phyloP scores from a whole-genome alignment of 2,329 filamentous ascomycete genomes.

The Cytospora piceae region DNA sequence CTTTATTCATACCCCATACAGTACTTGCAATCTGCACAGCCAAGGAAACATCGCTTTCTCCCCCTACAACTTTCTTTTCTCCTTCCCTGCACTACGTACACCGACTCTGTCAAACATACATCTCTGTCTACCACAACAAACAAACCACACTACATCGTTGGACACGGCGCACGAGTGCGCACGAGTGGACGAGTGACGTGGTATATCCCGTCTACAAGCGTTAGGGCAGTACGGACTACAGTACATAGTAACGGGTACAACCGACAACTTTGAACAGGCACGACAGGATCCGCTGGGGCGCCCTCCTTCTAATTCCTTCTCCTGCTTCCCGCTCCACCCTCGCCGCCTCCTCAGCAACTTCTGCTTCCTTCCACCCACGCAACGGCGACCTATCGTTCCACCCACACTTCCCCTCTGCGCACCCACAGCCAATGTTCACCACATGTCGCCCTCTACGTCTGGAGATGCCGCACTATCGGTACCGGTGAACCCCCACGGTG shows the following conservation, averaged over 20 bases:
- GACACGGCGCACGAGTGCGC: slow-evolving; percentile 14
- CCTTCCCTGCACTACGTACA: slow-evolving; percentile 19
- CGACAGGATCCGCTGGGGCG: slow-evolving; percentile 2
- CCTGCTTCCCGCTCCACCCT: slow-evolving; percentile 7
- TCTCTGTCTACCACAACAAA: slow-evolving; percentile 16
- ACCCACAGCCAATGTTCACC: slow-evolving; percentile 55
- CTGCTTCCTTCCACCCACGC: slow-evolving; percentile 22
- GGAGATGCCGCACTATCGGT: slow-evolving; percentile 56
- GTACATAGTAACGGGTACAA: slow-evolving; percentile 12
- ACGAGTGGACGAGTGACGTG: slow-evolving; percentile 13
- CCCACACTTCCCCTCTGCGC: slow-evolving; percentile 37
- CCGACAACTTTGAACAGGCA: neutral
- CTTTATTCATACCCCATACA: slow-evolving; percentile 16
- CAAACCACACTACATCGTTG: slow-evolving; percentile 11
- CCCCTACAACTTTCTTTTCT: slow-evolving; percentile 23
- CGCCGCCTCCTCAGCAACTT: neutral
- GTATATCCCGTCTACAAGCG: slow-evolving; percentile 6
- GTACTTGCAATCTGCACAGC: slow-evolving; percentile 6
- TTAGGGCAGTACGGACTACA: neutral
- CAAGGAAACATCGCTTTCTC: slow-evolving; percentile 26
- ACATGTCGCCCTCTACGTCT: slow-evolving; percentile 58
- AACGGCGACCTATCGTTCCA: slow-evolving; percentile 36
- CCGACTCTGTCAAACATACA: slow-evolving; percentile 20
- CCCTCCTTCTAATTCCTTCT: slow-evolving; percentile 10
- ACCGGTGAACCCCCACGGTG: slow-evolving; percentile 34